Evolutionary conservation across 2,329 filamentous ascomycete genomes (phyloP), one percentile per base, ranked within the genome.

Genomic region (Alternaria rosae): DNA sequence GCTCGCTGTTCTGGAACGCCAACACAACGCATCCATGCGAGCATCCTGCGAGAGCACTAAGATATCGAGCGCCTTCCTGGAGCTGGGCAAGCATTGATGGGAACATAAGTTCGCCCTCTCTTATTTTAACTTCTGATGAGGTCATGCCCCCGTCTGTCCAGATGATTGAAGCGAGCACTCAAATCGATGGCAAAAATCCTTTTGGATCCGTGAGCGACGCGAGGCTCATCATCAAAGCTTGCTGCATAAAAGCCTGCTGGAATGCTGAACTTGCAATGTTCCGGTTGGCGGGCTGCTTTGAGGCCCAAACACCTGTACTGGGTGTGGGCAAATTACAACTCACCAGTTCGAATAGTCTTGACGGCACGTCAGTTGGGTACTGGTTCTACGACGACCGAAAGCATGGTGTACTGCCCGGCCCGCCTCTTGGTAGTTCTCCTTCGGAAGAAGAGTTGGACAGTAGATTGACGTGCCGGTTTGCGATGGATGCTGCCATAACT

Each of bases 121-220:
- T 15, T 4, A 0, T 15, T 8, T 15, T 8, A 1, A 4, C 30
- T 32, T 0, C 0, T 32, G 30, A 13, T 4, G 1, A 3, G 1
- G 13, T 1, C 30, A 32, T 35, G 3, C 32, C 32, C n/a, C 32
- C 15, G 0, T 15, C 32, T n/a, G n/a, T 35, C 32, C 32, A 35
- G 1, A 35, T n/a, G n/a, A 0, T 35, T 0, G 32, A 35, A 4
- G 32, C 0, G 7, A n/a, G 32, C 7, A 35, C 32, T 9, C 32
- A 1, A n/a, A 9, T 35, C 15, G 32, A 35, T 9, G 32, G 32
- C 32, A n/a, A 9, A 0, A 35, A 35, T 4, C 15, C 32, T 0
- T 35, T 35, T 35, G 32, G 32, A n/a, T 35, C 32, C 32, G 32
- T 35, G 8, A 35, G 7, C 4, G 7, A 35, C 7, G 32, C 32